Percentiles rank a stretch among this genome's conserved stretches.
These are phyloP conservation scores for Salinomyces thailandicus DNA, from an alignment of 2,329 filamentous ascomycete species.

Conservation along the genomic window DNA sequence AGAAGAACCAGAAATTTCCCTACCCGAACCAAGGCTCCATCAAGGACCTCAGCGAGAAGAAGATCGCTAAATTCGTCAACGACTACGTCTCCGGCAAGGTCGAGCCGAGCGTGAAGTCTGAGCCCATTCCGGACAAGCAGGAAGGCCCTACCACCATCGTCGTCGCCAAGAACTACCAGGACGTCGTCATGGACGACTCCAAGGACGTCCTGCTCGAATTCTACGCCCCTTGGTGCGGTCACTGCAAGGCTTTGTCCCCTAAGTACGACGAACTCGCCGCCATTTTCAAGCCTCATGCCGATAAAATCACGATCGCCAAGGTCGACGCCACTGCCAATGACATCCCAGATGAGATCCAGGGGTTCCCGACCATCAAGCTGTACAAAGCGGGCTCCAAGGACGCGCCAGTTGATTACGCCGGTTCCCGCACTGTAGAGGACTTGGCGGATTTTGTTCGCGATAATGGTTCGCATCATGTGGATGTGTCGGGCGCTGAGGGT, in stretches of 20 bases:
- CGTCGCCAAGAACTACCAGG: slow-evolving; percentile 87
- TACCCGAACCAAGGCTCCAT: slow-evolving; percentile 58
- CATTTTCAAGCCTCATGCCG: slow-evolving; percentile 42
- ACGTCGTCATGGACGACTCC: slow-evolving; percentile 80
- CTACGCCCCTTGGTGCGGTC: slow-evolving; percentile 79
- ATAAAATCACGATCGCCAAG: slow-evolving; percentile 66
- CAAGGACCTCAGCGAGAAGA: slow-evolving; percentile 62
- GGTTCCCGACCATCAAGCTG: slow-evolving; percentile 99
- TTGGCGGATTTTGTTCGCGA: slow-evolving; percentile 86
- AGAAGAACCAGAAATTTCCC: slow-evolving; percentile 95
- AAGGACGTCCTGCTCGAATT: slow-evolving; percentile 98
- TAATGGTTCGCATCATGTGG: slow-evolving; percentile 82
- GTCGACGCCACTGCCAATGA: slow-evolving; percentile 94
- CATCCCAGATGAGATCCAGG: slow-evolving; percentile 89
- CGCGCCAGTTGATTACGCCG: slow-evolving; percentile 74
- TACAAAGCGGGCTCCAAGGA: slow-evolving; percentile 85
- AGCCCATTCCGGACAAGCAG: slow-evolving; percentile 88
- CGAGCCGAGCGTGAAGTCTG: slow-evolving; percentile 94
- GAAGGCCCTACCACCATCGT: slow-evolving; percentile 79
- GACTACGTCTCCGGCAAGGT: slow-evolving; percentile 80
- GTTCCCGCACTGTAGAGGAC: slow-evolving; percentile 81
- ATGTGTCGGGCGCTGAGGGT: slow-evolving; percentile 37
- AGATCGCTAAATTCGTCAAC: slow-evolving; percentile 72
- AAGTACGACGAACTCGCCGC: slow-evolving; percentile 56
- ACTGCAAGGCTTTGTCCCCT: slow-evolving; percentile 59